Evolutionary conservation across 1,284 basidiomycete species (phyloP).

Genomic region (Austroboletus niveus): DNA sequence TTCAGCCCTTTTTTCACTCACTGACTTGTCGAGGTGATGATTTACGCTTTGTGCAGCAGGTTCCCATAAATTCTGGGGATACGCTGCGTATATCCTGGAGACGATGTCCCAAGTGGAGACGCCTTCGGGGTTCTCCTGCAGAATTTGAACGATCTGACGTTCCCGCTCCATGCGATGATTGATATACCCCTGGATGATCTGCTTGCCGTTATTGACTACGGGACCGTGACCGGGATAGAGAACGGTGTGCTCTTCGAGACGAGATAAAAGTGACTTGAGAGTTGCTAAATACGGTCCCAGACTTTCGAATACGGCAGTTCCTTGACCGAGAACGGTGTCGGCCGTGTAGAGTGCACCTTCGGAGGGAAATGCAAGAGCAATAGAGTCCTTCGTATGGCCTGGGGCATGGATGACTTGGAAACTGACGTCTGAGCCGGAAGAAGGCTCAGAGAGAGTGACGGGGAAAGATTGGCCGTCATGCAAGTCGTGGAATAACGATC

Average conservation of each 20-base stretch:
- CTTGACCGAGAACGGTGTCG: conserved; percentile 89
- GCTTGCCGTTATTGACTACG: conserved; percentile 58
- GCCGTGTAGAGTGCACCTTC: conserved; percentile 80
- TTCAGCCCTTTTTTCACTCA: conserved; percentile 60
- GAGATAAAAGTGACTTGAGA: conserved; percentile 60
- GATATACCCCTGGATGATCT: conserved; percentile 72
- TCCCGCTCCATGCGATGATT: conserved; percentile 83
- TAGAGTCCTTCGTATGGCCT: conserved; percentile 89
- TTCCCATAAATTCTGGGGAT: conserved; percentile 70
- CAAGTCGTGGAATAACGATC: conserved; percentile 54
- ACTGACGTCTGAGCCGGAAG: conserved; percentile 7
- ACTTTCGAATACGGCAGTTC: conserved; percentile 90
- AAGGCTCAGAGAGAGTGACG: conserved; percentile 18
- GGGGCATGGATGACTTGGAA: conserved; percentile 81
- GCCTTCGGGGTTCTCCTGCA: conserved; percentile 39
- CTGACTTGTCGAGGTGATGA: conserved; percentile 75
- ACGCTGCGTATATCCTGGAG: conserved; percentile 62
- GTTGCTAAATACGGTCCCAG: conserved; percentile 71
- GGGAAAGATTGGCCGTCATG: conserved; percentile 51
- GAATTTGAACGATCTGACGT: conserved; percentile 66
- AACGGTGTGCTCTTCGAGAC: conserved; percentile 38
- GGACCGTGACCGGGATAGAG: conserved; percentile 92
- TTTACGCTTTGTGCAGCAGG: conserved; percentile 70
- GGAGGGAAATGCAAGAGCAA: conserved; percentile 65
- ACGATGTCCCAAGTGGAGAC: conserved; percentile 73